These are phyloP conservation scores for Podochytrium sp. DNA, from an alignment of 192 early-diverging fungal genomes.

Conservation along the genomic window DNA sequence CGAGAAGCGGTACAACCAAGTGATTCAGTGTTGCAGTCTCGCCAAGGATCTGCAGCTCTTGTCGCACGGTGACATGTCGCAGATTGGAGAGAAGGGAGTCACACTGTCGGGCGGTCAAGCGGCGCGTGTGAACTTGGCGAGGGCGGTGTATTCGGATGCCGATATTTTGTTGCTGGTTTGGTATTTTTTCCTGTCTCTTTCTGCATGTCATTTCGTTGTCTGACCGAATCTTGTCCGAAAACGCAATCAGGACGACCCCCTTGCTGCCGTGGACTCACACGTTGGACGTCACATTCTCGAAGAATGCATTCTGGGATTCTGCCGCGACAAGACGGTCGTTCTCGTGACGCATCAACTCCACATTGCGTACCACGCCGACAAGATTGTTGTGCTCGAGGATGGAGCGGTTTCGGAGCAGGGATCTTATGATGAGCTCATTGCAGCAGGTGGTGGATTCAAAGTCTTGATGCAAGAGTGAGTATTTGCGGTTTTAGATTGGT, in stretches of 20 bases:
- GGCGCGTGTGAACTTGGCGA: slow-evolving; percentile 78
- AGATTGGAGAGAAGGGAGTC: slow-evolving; percentile 43
- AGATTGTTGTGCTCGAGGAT: slow-evolving; percentile 20
- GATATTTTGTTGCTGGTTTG: slow-evolving; percentile 44
- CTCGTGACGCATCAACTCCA: slow-evolving; percentile 72
- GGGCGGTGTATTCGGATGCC: slow-evolving; percentile 78
- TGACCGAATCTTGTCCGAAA: background rate
- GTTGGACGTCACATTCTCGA: slow-evolving; percentile 69
- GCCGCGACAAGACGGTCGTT: slow-evolving; percentile 60
- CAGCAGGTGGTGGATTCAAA: slow-evolving; percentile 34
- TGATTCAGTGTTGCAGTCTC: background rate
- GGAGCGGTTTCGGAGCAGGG: slow-evolving; percentile 26
- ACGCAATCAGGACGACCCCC: slow-evolving; percentile 67
- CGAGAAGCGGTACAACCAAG: slow-evolving; percentile 12
- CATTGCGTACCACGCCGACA: slow-evolving; percentile 33
- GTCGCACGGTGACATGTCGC: slow-evolving; percentile 36
- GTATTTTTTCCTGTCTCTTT: background rate
- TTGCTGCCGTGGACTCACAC: slow-evolving; percentile 70
- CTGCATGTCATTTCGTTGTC: background rate
- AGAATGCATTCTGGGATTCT: slow-evolving; percentile 51
- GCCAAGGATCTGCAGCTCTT: slow-evolving; percentile 35
- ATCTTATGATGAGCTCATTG: slow-evolving; percentile 29
- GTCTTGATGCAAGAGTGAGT: slow-evolving; percentile 12
- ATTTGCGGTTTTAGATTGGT: no score
- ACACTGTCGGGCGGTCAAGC: slow-evolving; percentile 59